phyloP scores from a whole-genome alignment of 805 yeast species.

The Suhomyces prunicola region DNA sequence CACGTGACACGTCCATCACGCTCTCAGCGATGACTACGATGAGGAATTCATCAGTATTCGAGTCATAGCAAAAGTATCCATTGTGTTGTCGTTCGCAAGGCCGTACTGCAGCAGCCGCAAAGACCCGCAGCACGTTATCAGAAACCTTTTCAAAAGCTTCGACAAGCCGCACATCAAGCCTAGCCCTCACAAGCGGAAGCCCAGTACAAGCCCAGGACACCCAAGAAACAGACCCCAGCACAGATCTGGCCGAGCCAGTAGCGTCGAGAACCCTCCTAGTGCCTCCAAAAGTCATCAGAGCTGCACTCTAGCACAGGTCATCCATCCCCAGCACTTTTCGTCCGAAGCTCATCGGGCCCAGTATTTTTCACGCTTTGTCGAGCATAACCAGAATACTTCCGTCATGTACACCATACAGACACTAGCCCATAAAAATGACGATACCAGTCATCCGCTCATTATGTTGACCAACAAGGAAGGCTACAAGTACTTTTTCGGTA shows the following conservation, averaged over 20 bases:
- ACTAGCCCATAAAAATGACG: constrained; percentile 46
- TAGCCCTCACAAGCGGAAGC: not conserved
- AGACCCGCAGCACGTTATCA: not conserved
- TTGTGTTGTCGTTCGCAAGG: constrained; percentile 2
- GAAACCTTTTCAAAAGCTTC: not conserved
- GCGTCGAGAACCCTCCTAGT: not conserved
- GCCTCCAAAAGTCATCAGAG: not conserved
- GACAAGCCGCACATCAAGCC: not conserved
- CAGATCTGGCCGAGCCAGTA: not conserved
- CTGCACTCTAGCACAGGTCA: constrained; percentile 6
- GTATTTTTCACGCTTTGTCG: constrained; percentile 8
- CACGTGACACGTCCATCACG: not conserved
- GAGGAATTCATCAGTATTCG: not conserved
- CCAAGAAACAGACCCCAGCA: not conserved
- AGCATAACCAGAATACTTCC: constrained; percentile 12
- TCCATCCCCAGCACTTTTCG: constrained; percentile 7
- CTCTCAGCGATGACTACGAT: not conserved
- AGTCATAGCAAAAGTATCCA: not conserved
- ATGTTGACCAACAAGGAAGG: constrained; percentile 51
- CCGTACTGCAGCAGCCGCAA: not conserved
- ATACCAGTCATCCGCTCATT: constrained; percentile 54
- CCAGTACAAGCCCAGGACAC: not conserved
- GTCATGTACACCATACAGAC: constrained; percentile 13
- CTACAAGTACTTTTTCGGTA: constrained; percentile 66
- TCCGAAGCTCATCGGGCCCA: constrained; percentile 8